phyloP scores from a whole-genome alignment of 2,329 filamentous ascomycete species.

The Nakataea oryzae region DNA sequence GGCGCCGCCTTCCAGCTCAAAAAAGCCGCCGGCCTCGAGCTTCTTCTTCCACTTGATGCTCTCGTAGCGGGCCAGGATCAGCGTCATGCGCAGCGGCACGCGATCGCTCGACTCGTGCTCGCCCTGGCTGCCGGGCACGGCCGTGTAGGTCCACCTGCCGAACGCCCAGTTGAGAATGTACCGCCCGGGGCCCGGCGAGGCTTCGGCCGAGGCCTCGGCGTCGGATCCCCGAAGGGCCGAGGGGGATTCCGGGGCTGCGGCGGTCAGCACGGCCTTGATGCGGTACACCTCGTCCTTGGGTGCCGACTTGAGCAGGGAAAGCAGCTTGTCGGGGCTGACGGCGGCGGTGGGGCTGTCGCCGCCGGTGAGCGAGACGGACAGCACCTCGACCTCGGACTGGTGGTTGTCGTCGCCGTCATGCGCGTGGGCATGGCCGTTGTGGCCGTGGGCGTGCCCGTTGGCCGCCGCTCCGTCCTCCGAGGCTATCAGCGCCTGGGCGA shows the following conservation, averaged over 20 bases:
- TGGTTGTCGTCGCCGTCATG: slow-evolving; percentile 39
- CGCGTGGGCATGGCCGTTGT: slow-evolving; percentile 27
- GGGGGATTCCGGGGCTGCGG: slow-evolving; percentile 21
- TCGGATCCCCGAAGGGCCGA: slow-evolving; percentile 36
- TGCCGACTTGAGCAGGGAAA: slow-evolving; percentile 57
- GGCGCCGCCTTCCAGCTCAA: slow-evolving; percentile 35
- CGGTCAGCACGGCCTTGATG: slow-evolving; percentile 64
- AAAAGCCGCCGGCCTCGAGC: slow-evolving; percentile 45
- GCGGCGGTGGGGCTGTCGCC: slow-evolving; percentile 16
- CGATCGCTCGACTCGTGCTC: slow-evolving; percentile 48
- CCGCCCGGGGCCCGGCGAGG: slow-evolving; percentile 22
- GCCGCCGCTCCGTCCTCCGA: slow-evolving; percentile 24
- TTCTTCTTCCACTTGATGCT: slow-evolving; percentile 69
- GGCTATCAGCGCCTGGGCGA: slow-evolving; percentile 48
- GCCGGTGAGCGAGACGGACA: slow-evolving; percentile 61
- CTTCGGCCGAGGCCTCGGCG: slow-evolving; percentile 26
- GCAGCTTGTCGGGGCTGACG: slow-evolving; percentile 50
- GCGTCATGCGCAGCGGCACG: slow-evolving; percentile 56
- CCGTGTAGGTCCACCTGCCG: slow-evolving; percentile 85
- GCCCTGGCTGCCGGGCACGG: slow-evolving; percentile 25
- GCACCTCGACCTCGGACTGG: slow-evolving; percentile 86
- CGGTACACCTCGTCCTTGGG: slow-evolving; percentile 93
- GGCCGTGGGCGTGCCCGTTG: slow-evolving; percentile 24
- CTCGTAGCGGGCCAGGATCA: slow-evolving; percentile 65
- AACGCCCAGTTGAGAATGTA: slow-evolving; percentile 99